A percentile compares a stretch with the other conserved stretches of the same genome.
Evolutionary conservation across 208 protist genomes (phyloP).

Genomic region (Trichomonas vaginalis): DNA sequence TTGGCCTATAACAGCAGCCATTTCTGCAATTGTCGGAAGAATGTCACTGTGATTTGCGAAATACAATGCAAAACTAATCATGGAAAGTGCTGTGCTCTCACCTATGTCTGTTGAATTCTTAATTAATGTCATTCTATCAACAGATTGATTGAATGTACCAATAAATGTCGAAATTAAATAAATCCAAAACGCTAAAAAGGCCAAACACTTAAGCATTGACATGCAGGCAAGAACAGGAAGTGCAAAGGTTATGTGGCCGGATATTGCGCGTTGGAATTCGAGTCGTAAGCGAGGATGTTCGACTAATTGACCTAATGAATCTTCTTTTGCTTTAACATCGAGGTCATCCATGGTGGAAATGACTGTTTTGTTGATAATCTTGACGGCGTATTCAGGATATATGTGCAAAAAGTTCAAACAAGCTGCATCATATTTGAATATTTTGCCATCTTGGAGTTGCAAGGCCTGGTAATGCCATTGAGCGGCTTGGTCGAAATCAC

Average conservation of each 20-base stretch:
- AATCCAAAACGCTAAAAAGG: neutral
- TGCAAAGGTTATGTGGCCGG: neutral
- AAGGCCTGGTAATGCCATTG: neutral
- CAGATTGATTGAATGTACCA: neutral
- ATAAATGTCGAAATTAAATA: neutral
- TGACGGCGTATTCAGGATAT: neutral
- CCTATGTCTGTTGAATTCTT: neutral
- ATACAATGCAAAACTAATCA: neutral
- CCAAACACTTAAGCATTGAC: neutral
- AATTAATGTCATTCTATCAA: neutral
- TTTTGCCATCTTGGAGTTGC: neutral
- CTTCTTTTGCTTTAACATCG: neutral
- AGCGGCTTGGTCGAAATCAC: neutral
- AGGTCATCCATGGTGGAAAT: neutral
- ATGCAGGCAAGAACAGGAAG: neutral
- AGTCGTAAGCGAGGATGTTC: neutral
- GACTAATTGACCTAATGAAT: neutral
- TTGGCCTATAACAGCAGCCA: neutral
- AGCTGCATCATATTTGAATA: neutral
- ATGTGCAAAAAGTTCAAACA: neutral
- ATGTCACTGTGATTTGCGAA: neutral
- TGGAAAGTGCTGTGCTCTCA: neutral
- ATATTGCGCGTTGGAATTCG: neutral
- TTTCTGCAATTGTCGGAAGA: neutral
- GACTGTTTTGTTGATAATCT: neutral